These are phyloP conservation scores for Penicillium diatomitis DNA, from an alignment of 495 filamentous ascomycete species.

Conservation along the genomic window DNA sequence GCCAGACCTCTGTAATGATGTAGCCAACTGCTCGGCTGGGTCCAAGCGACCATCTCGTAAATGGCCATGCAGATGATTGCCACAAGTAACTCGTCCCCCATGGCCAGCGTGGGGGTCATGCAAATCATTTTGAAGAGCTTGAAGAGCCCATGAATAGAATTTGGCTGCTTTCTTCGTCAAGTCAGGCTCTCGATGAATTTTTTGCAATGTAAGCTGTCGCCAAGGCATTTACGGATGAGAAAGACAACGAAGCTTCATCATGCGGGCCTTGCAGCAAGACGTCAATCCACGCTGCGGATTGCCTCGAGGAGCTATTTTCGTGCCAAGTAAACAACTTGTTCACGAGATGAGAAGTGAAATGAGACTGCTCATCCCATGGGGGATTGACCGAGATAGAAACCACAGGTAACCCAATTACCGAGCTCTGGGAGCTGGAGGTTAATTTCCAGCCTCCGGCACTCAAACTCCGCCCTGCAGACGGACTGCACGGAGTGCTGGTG, in stretches of 20 bases:
- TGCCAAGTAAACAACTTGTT: constrained; percentile 10
- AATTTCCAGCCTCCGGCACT: neutral
- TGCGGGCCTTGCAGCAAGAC: neutral
- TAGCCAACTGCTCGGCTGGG: constrained; percentile 10
- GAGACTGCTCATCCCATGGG: constrained; percentile 5
- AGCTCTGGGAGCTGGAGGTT: neutral
- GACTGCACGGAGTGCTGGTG: neutral
- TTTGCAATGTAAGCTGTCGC: constrained; percentile 10
- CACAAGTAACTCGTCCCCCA: constrained; percentile 8
- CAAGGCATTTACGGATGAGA: constrained; percentile 6
- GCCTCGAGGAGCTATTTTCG: constrained; percentile 1
- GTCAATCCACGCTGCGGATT: constrained; percentile 6
- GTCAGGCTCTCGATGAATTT: constrained; percentile 1
- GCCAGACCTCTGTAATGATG: constrained; percentile 13
- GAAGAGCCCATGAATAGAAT: constrained; percentile 7
- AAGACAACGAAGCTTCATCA: neutral
- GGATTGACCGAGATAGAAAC: constrained; percentile 3
- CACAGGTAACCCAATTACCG: neutral
- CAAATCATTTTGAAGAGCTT: constrained; percentile 2
- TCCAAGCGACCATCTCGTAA: constrained; percentile 11
- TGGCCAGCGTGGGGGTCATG: neutral
- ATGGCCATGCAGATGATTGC: constrained; percentile 8
- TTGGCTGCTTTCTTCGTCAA: constrained; percentile 4
- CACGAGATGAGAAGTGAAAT: constrained; percentile 7
- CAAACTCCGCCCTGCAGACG: neutral